Conservation (phyloP, 345 rosid species). For the Murraya koenigii region DNA sequence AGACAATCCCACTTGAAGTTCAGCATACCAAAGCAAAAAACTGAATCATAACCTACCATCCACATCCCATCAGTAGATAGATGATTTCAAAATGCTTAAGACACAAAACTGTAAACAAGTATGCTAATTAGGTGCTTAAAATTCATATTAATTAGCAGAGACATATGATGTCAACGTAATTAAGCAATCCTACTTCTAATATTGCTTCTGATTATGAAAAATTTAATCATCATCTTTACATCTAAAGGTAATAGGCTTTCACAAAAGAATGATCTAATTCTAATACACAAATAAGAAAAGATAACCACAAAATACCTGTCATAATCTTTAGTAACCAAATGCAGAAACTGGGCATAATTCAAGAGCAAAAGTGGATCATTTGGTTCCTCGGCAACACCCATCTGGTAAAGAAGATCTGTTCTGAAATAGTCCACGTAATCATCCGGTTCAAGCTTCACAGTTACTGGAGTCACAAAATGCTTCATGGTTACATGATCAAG, state of each 20-base stretch:
- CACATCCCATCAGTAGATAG: not conserved
- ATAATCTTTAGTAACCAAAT: slow-evolving; percentile 46
- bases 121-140: not conserved
- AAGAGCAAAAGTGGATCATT: slow-evolving; percentile 48
- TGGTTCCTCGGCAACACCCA: slow-evolving; percentile 59
- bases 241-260: not conserved
- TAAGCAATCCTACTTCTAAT: not conserved
- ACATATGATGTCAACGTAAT: not conserved
- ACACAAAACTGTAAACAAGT: not conserved
- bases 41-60: not conserved
- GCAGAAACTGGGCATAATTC: slow-evolving; percentile 77
- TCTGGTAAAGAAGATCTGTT: slow-evolving; percentile 58
- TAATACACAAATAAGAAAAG: not conserved
- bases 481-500: slow-evolving; percentile 36
- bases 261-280: not conserved
- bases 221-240: not conserved
- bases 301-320: slow-evolving; percentile 46
- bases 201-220: not conserved
- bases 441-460: slow-evolving; percentile 41
- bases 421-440: slow-evolving; percentile 41
- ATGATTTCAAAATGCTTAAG: not conserved
- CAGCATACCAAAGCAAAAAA: not conserved
- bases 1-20: not conserved
- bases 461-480: slow-evolving; percentile 37
- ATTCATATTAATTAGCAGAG: not conserved